phyloP scores from a whole-genome alignment of 495 filamentous ascomycete species.

The Podospora comata region DNA sequence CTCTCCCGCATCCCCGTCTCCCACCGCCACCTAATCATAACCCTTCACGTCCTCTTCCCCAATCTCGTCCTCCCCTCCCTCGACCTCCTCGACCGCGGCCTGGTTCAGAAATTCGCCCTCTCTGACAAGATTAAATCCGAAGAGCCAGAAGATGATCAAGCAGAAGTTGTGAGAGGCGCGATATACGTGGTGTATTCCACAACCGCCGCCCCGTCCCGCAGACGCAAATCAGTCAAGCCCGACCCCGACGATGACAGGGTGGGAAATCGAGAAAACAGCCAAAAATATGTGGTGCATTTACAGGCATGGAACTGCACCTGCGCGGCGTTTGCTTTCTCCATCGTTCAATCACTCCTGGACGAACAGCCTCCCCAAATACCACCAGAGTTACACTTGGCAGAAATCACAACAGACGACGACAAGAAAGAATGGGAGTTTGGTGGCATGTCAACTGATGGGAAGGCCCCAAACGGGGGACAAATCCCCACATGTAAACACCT shows the following conservation, averaged over 20 bases:
- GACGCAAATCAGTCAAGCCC: background rate
- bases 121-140: conserved; percentile 3
- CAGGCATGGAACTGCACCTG: conserved; percentile 88
- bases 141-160: background rate
- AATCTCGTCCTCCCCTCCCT: conserved; percentile 65
- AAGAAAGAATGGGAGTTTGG: conserved; percentile 38
- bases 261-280: background rate
- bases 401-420: conserved; percentile 5
- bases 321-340: conserved; percentile 71
- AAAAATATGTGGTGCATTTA: conserved; percentile 66
- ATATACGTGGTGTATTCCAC: conserved; percentile 44
- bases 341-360: conserved; percentile 40
- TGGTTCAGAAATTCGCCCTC: conserved; percentile 49
- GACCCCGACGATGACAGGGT: no score
- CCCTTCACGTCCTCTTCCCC: conserved; percentile 64
- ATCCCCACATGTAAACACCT: conserved; percentile 82
- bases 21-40: conserved; percentile 49
- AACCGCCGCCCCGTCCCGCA: conserved; percentile 18
- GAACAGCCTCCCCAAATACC: background rate
- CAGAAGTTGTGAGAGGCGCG: background rate
- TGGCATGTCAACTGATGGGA: conserved; percentile 34
- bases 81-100: conserved; percentile 72
- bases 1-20: conserved; percentile 38
- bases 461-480: conserved; percentile 27
- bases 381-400: background rate